Percentiles rank a stretch among this genome's conserved stretches.
phyloP scores from a whole-genome alignment of 305 asterid genomes.

The Galium porrigens region DNA sequence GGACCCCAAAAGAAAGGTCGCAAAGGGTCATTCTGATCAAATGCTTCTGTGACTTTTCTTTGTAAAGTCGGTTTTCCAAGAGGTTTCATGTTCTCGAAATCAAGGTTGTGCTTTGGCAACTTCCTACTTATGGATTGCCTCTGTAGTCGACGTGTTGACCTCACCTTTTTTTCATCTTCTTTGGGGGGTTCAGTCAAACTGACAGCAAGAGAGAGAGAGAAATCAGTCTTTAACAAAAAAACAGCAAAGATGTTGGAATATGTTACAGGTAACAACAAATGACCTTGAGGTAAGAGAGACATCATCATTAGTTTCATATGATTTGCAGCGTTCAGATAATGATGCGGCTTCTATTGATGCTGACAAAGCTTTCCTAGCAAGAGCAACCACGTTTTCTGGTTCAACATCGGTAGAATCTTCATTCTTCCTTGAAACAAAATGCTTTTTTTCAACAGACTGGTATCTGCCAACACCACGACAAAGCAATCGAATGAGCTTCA shows the following conservation, averaged over 20 bases:
- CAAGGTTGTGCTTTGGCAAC: constrained; percentile 31
- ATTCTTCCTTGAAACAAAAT: constrained; percentile 23
- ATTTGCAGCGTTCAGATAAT: constrained; percentile 35
- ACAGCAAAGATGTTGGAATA: neutral
- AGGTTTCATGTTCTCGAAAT: constrained; percentile 30
- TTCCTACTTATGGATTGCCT: constrained; percentile 55
- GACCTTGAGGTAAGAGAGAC: constrained; percentile 31
- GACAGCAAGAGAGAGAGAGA: constrained; percentile 16
- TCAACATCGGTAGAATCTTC: constrained; percentile 25
- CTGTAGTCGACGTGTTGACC: constrained; percentile 60
- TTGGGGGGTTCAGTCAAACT: constrained; percentile 22
- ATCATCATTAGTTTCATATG: constrained; percentile 25
- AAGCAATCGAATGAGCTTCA: constrained; percentile 12
- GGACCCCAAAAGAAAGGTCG: constrained; percentile 49
- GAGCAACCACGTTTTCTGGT: constrained; percentile 44
- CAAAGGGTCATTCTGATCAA: constrained; percentile 51
- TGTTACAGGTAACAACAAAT: constrained; percentile 13
- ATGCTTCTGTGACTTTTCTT: constrained; percentile 27
- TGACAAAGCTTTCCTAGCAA: constrained; percentile 62
- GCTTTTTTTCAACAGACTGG: constrained; percentile 33
- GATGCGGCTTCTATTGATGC: constrained; percentile 59
- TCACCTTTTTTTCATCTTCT: constrained; percentile 35
- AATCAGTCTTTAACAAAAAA: neutral
- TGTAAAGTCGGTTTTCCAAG: constrained; percentile 27
- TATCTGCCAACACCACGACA: constrained; percentile 34